phyloP scores from a whole-genome alignment of 169 alveolate species.

The Plasmodium cynomolgi region DNA sequence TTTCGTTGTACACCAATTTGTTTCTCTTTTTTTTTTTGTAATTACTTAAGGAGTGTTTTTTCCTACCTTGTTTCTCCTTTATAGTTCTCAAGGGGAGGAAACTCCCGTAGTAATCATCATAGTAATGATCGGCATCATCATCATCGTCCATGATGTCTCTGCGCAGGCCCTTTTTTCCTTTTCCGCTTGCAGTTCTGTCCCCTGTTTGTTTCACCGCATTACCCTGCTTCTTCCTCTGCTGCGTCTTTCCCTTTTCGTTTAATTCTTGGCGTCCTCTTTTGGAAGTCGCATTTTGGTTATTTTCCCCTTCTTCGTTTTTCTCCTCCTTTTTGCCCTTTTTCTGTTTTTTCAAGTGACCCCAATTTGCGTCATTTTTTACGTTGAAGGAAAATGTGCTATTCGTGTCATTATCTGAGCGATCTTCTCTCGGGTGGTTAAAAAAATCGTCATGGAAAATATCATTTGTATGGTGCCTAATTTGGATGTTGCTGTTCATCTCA shows the following conservation, averaged over 20 bases:
- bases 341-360: not conserved
- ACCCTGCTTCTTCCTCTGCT: not conserved
- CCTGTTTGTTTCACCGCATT: not conserved
- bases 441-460: not conserved
- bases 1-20: slow-evolving; percentile 3
- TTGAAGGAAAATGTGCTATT: slow-evolving; percentile 42
- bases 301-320: not conserved
- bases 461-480: not conserved
- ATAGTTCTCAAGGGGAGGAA: not conserved
- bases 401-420: not conserved
- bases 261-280: not conserved
- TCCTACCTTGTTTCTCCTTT: not conserved
- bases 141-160: not conserved
- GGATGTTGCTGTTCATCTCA: not conserved
- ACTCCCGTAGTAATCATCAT: not conserved
- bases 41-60: not conserved
- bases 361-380: slow-evolving; percentile 1
- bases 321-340: not conserved
- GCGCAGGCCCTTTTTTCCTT: not conserved
- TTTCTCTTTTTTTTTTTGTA: slow-evolving; percentile 18
- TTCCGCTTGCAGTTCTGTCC: not conserved
- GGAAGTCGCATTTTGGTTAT: not conserved
- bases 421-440: not conserved
- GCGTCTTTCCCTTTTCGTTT: not conserved
- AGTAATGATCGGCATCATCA: not conserved